Evolutionary conservation across 257 asterid genomes (phyloP).

Genomic region (Primulina eburnea): DNA sequence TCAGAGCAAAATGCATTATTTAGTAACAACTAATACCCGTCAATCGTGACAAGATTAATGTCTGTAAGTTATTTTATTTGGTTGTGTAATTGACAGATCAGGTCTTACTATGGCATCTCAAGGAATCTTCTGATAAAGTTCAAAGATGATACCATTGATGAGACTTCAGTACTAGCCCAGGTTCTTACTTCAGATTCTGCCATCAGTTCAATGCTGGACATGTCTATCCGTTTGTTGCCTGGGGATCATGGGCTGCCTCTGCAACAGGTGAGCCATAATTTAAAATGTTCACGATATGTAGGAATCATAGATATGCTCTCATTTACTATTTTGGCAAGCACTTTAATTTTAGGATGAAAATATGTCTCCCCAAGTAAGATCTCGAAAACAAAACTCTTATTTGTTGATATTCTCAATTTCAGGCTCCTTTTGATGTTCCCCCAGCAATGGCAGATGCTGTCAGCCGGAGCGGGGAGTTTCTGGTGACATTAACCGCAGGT

Average conservation of each 20-base stretch:
- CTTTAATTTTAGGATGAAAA: background rate
- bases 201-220: constrained; percentile 86
- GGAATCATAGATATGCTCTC: background rate
- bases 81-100: constrained; percentile 52
- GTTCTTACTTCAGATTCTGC: constrained; percentile 89
- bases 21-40: background rate
- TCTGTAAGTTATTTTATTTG: background rate
- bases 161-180: constrained; percentile 81
- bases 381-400: background rate
- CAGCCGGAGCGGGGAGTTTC: constrained; percentile 76
- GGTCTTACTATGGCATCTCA: constrained; percentile 85
- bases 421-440: constrained; percentile 87
- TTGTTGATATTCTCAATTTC: constrained; percentile 18
- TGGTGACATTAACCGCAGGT: constrained; percentile 75
- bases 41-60: background rate
- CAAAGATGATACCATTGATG: constrained; percentile 87
- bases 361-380: background rate
- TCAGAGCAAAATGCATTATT: background rate
- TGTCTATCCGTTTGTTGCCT: constrained; percentile 83
- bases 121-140: constrained; percentile 86
- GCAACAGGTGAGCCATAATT: constrained; percentile 61
- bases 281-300: background rate
- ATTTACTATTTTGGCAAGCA: background rate
- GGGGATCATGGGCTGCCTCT: constrained; percentile 95
- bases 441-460: constrained; percentile 96